Evolutionary conservation across 106 monocot genomes (phyloP), one percentile per base, ranked within the genome.

Genomic region (Dioscorea dumetorum): DNA sequence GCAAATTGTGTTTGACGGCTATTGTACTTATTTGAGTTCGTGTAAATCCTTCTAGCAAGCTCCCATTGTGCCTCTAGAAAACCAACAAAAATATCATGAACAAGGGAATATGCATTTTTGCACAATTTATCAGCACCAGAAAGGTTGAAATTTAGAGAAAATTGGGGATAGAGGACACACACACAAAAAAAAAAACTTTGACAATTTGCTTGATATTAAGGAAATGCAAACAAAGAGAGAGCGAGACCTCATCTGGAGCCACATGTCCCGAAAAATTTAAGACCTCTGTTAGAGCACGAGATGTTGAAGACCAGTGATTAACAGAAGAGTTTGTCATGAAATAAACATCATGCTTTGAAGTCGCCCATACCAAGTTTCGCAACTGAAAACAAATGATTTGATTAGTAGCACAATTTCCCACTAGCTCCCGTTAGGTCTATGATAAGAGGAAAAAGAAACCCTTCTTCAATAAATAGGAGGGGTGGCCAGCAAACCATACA

Each of bases 281-380:
- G 33, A 74, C 79, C 62, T 79, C 73, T n/a, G 79, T 72, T 50
- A 70, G 69, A 57, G 58, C 62, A 58, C 73, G 69, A 70, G 79
- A 74, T 50, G 69, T 50, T 64, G 79, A 56, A 34, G 79, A 79
- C 79, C 79, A 79, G 50, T 70, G 79, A 15, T 74, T 69, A 41
- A 79, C 79, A 9, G 69, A 73, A n/a, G 69, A 49, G 22, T 79
- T 79, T 60, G 79, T 74, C 74, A 74, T 74, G 60, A 79, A 74
- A 70, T 79, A 79, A 58, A 79, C 73, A 64, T 79, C 78, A 69
- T 79, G 78, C 31, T 79, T 79, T 4, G 78, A 73, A 48, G 78
- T 79, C 13, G 78, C 79, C 79, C 79, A 79, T 9, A 79, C 74
- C 58, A 79, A 79, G 64, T 79, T 79, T 69, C 79, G 69, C 56